Base-by-base conservation (phyloP, 2,329 filamentous ascomycete genomes). In the Rhinocladiella mackenziei region DNA sequence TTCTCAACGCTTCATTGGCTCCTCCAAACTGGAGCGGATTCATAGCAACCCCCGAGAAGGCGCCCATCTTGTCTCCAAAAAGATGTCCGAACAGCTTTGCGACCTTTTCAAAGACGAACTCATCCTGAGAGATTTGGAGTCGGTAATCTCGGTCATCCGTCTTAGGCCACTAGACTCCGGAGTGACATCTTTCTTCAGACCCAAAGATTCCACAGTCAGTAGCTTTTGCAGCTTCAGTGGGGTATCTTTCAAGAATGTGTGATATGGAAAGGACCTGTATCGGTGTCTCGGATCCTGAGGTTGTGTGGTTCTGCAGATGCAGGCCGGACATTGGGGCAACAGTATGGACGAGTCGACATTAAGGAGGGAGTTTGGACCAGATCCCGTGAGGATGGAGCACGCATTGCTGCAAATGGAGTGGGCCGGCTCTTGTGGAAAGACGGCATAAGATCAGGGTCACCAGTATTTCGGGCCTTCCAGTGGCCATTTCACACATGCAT, bases 401-500 rank as follows among this genome's bases (percentile, higher is more conserved):
- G 43, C 10, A 23, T 50, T 9, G 48, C 48, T 11, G 39, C 48
- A 13, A 50, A 47, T 37, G 48, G 48, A 26, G 23, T 47, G n/a
- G 48, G 35, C 8, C 33, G 48, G 15, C 29, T 50, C 11, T 28
- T 50, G 43, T 44, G 43, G 48, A 43, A 44, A 39, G 41, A 37
- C 41, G 40, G 26, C 13, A 43, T 22, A 40, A 33, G 36, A 39
- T 48, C 13, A 38, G 45, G 23, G 18, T 30, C 4, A 31, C 32
- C n/a, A 46, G 13, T 14, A 11, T 37, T 4, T 33, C 37, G 17
- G 36, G 11, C 10, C 30, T 13, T 15, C 28, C 37, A 38, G 38
- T n/a, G n/a, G n/a, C n/a, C n/a, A n/a, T n/a, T n/a, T n/a, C n/a
- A n/a, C n/a, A n/a, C n/a, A n/a, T n/a, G n/a, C n/a, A n/a, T n/a